Evolutionary conservation across 108 stramenopile genomes (phyloP), one percentile per base, ranked within the genome.

Genomic region (Licmophora abbreviata): DNA sequence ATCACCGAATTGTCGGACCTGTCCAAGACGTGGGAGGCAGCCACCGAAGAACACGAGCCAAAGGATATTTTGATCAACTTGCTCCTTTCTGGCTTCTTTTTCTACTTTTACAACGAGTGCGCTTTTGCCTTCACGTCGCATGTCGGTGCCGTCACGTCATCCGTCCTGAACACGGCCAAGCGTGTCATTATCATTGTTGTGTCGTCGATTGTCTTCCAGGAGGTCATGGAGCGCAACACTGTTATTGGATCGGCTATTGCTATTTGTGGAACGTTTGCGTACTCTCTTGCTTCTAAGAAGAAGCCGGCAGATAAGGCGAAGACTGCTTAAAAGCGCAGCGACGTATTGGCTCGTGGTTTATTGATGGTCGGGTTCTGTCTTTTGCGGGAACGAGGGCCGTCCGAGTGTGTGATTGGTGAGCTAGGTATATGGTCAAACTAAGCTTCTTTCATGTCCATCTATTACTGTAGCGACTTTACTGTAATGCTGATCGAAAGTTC

Each of bases 51-150:
- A 26, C 52, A 82, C 42, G 83, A 81, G 27, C 45, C 70, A 12
- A 48, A 69, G 21, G 74, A 64, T 27, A 37, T 89, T 22, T 54
- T 80, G 40, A 68, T 24, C 33, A 89, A 89, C 68, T 80, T 89
- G 44, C 51, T 79, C 28, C 44, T 85, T 22, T 80, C 78, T 33
- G 95, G 93, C 41, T 81, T 96, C 48, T 92, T 88, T 74, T 96
- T 91, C 58, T 96, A 96, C 78, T 65, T 93, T 47, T 96, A 96
- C 88, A 96, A 96, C 36, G 95, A 96, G 58, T 66, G 49, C 31
- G 95, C 95, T 49, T 94, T 92, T 67, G 79, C 92, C 23, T 93
- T 93, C 58, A 84, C 92, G 41, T 68, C 81, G 50, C 56, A 69
- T 31, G 93, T 94, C 25, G 83, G 85, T 50, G 77, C 88, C 29